Conservation (phyloP, 495 filamentous ascomycete genomes). For the Hypoxylon fragiforme region DNA sequence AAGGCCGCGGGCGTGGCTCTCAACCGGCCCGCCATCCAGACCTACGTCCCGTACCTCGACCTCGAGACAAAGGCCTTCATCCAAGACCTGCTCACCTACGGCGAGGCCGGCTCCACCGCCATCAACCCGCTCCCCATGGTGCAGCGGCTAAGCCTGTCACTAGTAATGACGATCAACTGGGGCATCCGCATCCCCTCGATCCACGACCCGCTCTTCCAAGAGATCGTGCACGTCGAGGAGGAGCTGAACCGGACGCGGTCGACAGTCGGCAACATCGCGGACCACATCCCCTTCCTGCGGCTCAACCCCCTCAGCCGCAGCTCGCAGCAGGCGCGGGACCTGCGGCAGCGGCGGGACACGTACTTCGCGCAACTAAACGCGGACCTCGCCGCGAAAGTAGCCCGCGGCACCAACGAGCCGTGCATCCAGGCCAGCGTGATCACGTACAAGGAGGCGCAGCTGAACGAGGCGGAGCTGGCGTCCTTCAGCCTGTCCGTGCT, state of each 20-base stretch:
- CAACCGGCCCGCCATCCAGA: slow-evolving; percentile 62
- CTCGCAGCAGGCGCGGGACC: slow-evolving; percentile 56
- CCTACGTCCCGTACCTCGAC: slow-evolving; percentile 63
- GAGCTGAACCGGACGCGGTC: slow-evolving; percentile 61
- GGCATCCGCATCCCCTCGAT: slow-evolving; percentile 60
- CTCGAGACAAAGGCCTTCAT: slow-evolving; percentile 63
- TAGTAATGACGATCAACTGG: slow-evolving; percentile 66
- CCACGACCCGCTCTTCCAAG: slow-evolving; percentile 61
- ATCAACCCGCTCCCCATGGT: slow-evolving; percentile 66
- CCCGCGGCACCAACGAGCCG: slow-evolving; percentile 61
- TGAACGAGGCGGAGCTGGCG: slow-evolving; percentile 62
- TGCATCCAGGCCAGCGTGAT: slow-evolving; percentile 70
- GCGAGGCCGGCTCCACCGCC: slow-evolving; percentile 52
- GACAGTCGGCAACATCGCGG: slow-evolving; percentile 65
- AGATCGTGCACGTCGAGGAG: slow-evolving; percentile 67
- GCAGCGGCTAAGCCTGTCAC: slow-evolving; percentile 58
- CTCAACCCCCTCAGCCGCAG: slow-evolving; percentile 59
- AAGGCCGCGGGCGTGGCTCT: slow-evolving; percentile 67
- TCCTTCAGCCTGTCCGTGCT: slow-evolving; percentile 67
- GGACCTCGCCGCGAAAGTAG: slow-evolving; percentile 60
- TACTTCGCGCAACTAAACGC: slow-evolving; percentile 58
- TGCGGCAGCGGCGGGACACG: slow-evolving; percentile 62
- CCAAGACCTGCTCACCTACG: slow-evolving; percentile 59
- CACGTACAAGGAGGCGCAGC: slow-evolving; percentile 60
- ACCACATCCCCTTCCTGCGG: slow-evolving; percentile 64